These are phyloP conservation scores for Didymella lethalis DNA, from an alignment of 2,329 filamentous ascomycete species.

Conservation along the genomic window DNA sequence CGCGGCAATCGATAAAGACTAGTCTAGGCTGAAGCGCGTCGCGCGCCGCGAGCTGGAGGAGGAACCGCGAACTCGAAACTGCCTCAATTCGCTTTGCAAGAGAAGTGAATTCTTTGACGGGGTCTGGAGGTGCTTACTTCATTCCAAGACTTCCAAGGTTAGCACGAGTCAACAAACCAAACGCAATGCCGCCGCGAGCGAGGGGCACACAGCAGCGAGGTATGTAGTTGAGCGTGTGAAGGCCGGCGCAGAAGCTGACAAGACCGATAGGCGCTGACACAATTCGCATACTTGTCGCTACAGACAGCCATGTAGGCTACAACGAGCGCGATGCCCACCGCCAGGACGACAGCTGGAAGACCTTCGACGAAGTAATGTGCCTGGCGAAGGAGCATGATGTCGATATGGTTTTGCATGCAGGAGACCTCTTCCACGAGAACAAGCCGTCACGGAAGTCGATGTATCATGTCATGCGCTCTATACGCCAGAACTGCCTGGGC, in stretches of 20 bases:
- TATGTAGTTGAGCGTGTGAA: slow-evolving; percentile 24
- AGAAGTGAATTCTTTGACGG: too few species aligned
- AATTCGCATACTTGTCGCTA: slow-evolving; percentile 91
- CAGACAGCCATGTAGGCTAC: slow-evolving; percentile 97
- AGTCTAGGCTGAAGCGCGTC: slow-evolving; percentile 44
- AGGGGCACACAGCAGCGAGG: slow-evolving; percentile 40
- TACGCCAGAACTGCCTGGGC: slow-evolving; percentile 91
- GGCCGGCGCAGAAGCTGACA: slow-evolving; percentile 19
- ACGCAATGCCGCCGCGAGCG: slow-evolving; percentile 39
- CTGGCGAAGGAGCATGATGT: slow-evolving; percentile 88
- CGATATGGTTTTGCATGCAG: slow-evolving; percentile 95
- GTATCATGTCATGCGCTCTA: slow-evolving; percentile 95
- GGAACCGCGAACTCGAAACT: background rate
- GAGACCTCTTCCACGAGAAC: slow-evolving; percentile 97
- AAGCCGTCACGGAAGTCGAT: slow-evolving; percentile 94
- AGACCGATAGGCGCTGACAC: slow-evolving; percentile 71
- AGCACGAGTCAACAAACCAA: background rate
- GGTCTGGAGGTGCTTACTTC: background rate
- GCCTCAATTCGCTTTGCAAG: background rate
- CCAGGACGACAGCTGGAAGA: slow-evolving; percentile 96
- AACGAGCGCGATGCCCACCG: slow-evolving; percentile 91
- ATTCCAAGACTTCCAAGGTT: background rate
- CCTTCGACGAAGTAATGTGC: slow-evolving; percentile 94
- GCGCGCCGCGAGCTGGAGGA: slow-evolving; percentile 15
- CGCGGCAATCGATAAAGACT: slow-evolving; percentile 33